A percentile compares a stretch with the other conserved stretches of the same genome.
Evolutionary conservation across 2,329 filamentous ascomycete genomes (phyloP).

Genomic region (Monosporascus sp.): DNA sequence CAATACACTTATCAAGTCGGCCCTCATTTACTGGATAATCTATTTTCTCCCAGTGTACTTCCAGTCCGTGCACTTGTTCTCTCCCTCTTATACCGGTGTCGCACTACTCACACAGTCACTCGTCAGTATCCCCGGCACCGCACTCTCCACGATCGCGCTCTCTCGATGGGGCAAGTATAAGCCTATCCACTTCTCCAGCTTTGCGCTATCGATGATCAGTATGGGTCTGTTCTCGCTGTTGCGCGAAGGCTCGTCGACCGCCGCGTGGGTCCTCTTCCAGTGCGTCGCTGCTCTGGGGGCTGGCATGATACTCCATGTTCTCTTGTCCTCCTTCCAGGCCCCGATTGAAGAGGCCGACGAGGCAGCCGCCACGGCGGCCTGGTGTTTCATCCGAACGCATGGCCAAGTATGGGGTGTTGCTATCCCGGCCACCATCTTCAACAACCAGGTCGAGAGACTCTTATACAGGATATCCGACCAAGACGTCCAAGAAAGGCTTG

Average conservation of each 20-base stretch:
- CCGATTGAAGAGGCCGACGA: slow-evolving; percentile 20
- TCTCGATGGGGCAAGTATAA: slow-evolving; percentile 15
- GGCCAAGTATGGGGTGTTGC: slow-evolving; percentile 35
- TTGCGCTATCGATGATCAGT: slow-evolving; percentile 25
- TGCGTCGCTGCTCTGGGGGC: slow-evolving; percentile 28
- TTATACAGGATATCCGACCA: not conserved
- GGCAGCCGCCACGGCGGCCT: slow-evolving; percentile 26
- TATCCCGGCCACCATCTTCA: slow-evolving; percentile 32
- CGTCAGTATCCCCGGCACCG: slow-evolving; percentile 9
- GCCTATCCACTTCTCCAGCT: slow-evolving; percentile 18
- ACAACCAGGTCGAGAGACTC: slow-evolving; percentile 2
- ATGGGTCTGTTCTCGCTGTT: slow-evolving; percentile 31
- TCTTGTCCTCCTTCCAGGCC: slow-evolving; percentile 33
- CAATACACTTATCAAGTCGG: slow-evolving; percentile 30
- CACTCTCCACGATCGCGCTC: slow-evolving; percentile 14
- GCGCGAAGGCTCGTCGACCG: slow-evolving; percentile 21
- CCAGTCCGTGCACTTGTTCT: slow-evolving; percentile 27
- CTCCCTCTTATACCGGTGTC: slow-evolving; percentile 19
- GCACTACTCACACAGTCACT: slow-evolving; percentile 12
- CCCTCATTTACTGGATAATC: slow-evolving; percentile 28
- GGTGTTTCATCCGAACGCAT: slow-evolving; percentile 32
- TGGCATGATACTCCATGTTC: slow-evolving; percentile 31
- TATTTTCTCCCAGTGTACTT: slow-evolving; percentile 40
- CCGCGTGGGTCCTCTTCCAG: slow-evolving; percentile 31
- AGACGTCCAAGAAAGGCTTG: not conserved